Evolutionary conservation across 2,329 filamentous ascomycete species (phyloP), one percentile per base, ranked within the genome.

Genomic region (Alternaria brassicicola): DNA sequence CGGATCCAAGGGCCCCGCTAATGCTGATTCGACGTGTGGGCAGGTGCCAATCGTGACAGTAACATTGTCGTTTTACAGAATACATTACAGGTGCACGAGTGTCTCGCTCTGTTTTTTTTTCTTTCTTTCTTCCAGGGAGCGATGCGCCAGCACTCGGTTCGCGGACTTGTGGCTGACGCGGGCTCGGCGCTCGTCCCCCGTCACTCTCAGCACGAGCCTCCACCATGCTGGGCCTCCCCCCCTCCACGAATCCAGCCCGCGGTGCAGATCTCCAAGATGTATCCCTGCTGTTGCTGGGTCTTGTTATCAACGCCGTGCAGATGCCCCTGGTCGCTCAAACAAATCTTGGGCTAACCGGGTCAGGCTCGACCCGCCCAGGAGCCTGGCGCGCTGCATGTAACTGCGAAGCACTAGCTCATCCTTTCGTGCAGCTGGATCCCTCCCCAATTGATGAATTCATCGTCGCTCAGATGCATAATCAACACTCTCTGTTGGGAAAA

Each of bases 361-460:
- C 48, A 61, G 65, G 50, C 46, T 49, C 59, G 65, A 67, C 62
- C 71, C 71, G 73, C 73, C 73, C 73, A 64, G 50, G 58, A 50
- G 70, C 70, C 70, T 74, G 72, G 63, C 43, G 69, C 60, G 69
- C 72, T 68, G 67, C 72, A 73, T 70, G 70, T 68, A 69, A 71
- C 69, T 69, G 67, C 66, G 69, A 70, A 62, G 69, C 69, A 69
- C 69, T 75, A 72, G 71, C 63, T 61, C 67, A 69, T 69, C 52
- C 68, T 61, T 66, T 73, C 64, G 61, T 66, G 61, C 68, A 68
- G 67, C 70, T 67, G 68, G 58, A 64, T 64, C 65, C 55, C 61
- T 63, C 64, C 61, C 68, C 67, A 67, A 64, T 72, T 69, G 70
- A 74, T 71, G 72, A 70, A 69, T 73, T 72, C 70, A 70, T 73